Evolutionary conservation across 202 grass and related monocot genomes (phyloP), one percentile per base, ranked within the genome.

Genomic region (Setaria italica): DNA sequence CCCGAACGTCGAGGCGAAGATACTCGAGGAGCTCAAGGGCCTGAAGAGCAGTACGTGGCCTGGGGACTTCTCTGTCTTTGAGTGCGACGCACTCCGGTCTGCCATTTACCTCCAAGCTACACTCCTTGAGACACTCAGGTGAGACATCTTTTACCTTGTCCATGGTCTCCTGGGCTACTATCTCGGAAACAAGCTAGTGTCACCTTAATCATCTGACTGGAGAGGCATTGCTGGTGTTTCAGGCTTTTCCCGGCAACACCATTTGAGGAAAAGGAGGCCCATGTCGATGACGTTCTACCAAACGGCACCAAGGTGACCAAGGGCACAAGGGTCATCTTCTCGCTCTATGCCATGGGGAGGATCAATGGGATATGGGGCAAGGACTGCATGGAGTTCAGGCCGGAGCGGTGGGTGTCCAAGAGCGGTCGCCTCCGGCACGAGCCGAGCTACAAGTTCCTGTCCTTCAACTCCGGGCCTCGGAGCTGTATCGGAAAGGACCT

Each of bases 401-500:
- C 88, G 3, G 90, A 95, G 72, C 82, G 90, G 62, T 95, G 93
- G 90, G 59, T 96, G 53, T 91, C 89, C 11, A 88, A 89, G 82
- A 90, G 79, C 32, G 85, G 91, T 4, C 90, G 80, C 29, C 76
- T 91, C 30, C 81, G 73, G 21, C 87, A 96, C 4, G 87, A 89
- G 6, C 89, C 89, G 0, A 80, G 84, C 45, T 93, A 93, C 85
- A 93, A 96, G 82, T 93, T 91, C 80, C 30, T 90, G 69, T 62
- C 91, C 72, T 93, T 96, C 68, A 91, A 90, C 83, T 71, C 89
- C 0, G 91, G 89, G 0, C 91, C 91, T 29, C 89, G 84, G 51
- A 90, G 74, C 51, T 96, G 94, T 77, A 84, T 93, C 9, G 94
- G 94, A 14, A 96, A 93, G 80, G 88, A 93, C 41, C 43, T 95